Evolutionary conservation across 2,329 filamentous ascomycete species (phyloP).

Genomic region (Penicillium sp.): DNA sequence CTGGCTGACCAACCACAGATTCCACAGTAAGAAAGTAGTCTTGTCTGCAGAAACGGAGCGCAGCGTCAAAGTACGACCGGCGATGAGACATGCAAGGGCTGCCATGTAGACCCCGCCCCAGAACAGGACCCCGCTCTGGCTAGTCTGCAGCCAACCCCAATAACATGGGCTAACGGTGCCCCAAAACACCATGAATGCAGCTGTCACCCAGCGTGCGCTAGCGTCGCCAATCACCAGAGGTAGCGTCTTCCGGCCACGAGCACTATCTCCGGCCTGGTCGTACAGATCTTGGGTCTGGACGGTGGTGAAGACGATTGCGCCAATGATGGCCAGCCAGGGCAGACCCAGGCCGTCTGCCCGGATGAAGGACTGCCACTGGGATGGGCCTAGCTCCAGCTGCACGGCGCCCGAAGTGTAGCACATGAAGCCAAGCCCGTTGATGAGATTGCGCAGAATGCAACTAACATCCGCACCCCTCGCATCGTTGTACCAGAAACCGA

Average conservation of each 20-base stretch:
- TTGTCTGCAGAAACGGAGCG: slow-evolving; percentile 2
- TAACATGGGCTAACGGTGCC: slow-evolving; percentile 2
- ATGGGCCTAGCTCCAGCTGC: neutral
- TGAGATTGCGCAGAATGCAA: slow-evolving; percentile 6
- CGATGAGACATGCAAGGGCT: slow-evolving; percentile 3
- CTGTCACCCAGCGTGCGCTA: neutral
- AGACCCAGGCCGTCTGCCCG: neutral
- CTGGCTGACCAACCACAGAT: slow-evolving; percentile 6
- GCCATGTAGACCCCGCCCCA: slow-evolving; percentile 1
- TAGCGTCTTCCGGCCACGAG: slow-evolving; percentile 17
- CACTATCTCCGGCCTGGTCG: slow-evolving; percentile 36
- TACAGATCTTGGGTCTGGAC: slow-evolving; percentile 43
- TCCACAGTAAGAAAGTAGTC: slow-evolving; percentile 5
- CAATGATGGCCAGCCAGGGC: slow-evolving; percentile 15
- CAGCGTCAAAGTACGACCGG: neutral
- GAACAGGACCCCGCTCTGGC: neutral
- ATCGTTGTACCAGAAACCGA: slow-evolving; percentile 8
- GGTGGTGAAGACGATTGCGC: slow-evolving; percentile 32
- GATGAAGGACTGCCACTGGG: neutral
- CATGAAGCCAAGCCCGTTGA: slow-evolving; percentile 8
- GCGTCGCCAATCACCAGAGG: slow-evolving; percentile 16
- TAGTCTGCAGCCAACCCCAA: slow-evolving; percentile 2
- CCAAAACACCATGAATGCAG: slow-evolving; percentile 2
- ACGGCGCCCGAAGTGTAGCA: slow-evolving; percentile 2
- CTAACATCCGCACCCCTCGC: slow-evolving; percentile 1